These are phyloP conservation scores for Candida coquimbonensis DNA, from an alignment of 805 yeast species.

Conservation along the genomic window DNA sequence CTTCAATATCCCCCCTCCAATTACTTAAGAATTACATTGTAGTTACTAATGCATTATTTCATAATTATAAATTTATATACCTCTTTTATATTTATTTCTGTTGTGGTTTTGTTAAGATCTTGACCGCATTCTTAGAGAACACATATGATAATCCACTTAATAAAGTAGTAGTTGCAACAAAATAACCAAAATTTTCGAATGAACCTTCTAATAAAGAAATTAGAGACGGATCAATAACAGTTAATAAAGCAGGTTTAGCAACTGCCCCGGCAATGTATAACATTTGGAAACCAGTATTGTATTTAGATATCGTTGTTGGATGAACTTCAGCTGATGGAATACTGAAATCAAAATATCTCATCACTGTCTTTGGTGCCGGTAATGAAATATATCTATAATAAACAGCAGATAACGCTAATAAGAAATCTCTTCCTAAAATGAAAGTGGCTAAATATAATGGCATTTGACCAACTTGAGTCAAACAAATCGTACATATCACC, in stretches of 20 bases:
- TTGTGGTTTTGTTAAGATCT: slow-evolving; percentile 29
- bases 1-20: too few species aligned
- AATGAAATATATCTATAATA: slow-evolving; percentile 66
- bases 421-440: slow-evolving; percentile 78
- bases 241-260: slow-evolving; percentile 42
- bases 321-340: slow-evolving; percentile 79
- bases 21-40: too few species aligned
- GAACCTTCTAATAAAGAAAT: slow-evolving; percentile 18
- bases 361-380: slow-evolving; percentile 68
- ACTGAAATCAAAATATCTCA: slow-evolving; percentile 70
- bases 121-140: slow-evolving; percentile 63
- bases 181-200: slow-evolving; percentile 37
- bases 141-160: slow-evolving; percentile 75
- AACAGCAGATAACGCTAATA: slow-evolving; percentile 65
- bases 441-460: slow-evolving; percentile 63
- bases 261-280: slow-evolving; percentile 66
- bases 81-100: neutral
- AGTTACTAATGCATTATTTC: too few species aligned
- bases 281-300: slow-evolving; percentile 92
- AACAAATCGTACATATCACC: slow-evolving; percentile 75
- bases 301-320: slow-evolving; percentile 81
- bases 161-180: slow-evolving; percentile 65
- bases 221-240: slow-evolving; percentile 26
- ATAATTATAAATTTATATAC: neutral
- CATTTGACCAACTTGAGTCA: slow-evolving; percentile 60